These are phyloP conservation scores for Paraphoma chrysanthemicola DNA, from an alignment of 2,329 filamentous ascomycete species.

Conservation along the genomic window DNA sequence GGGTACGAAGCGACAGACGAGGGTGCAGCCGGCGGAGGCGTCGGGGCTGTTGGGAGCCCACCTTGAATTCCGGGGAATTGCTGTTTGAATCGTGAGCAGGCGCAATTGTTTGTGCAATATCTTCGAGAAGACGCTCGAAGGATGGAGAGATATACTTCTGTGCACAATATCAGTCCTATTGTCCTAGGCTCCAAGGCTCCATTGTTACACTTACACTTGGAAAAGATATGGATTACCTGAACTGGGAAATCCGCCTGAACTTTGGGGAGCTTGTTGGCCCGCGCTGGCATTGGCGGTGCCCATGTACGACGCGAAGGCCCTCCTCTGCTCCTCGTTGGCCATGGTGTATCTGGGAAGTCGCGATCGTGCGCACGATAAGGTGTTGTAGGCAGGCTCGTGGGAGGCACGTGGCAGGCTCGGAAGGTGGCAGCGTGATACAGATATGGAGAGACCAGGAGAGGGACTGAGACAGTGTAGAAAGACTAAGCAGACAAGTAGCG, in stretches of 20 bases:
- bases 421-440: conserved; percentile 4
- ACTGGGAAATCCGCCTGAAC: conserved; percentile 22
- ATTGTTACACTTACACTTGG: conserved; percentile 30
- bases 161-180: conserved; percentile 11
- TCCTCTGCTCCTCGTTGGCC: conserved; percentile 39
- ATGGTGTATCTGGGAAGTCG: conserved; percentile 26
- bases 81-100: conserved; percentile 17
- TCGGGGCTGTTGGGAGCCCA: conserved; percentile 33
- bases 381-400: conserved; percentile 14
- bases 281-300: conserved; percentile 18
- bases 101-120: neutral
- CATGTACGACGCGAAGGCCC: conserved; percentile 41
- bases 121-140: neutral
- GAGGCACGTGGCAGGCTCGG: conserved; percentile 4
- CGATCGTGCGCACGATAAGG: conserved; percentile 9
- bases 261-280: conserved; percentile 24
- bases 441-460: conserved; percentile 3
- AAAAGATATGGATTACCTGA: conserved; percentile 30
- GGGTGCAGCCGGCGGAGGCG: conserved; percentile 30
- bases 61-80: conserved; percentile 27
- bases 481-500: neutral
- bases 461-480: conserved; percentile 1
- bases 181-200: neutral
- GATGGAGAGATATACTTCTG: conserved; percentile 15
- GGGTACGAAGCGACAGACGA: conserved; percentile 28